Percentiles rank a stretch among this genome's conserved stretches.
These are phyloP conservation scores for Backusella sp. DNA, from an alignment of 192 early-diverging fungal species.

Conservation along the genomic window DNA sequence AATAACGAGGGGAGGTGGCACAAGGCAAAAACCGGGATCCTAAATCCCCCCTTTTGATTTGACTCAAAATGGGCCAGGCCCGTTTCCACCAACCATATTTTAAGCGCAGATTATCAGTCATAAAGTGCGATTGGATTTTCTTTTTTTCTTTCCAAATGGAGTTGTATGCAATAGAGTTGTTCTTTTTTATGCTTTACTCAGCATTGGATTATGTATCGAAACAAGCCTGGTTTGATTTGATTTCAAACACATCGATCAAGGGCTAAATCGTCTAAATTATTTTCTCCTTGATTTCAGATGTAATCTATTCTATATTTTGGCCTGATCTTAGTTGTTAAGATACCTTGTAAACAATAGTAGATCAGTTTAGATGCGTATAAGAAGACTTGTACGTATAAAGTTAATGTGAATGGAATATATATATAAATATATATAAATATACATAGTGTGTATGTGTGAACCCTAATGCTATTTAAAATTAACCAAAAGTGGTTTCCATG, in stretches of 20 bases:
- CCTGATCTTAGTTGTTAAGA: not conserved
- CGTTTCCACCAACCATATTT: not conserved
- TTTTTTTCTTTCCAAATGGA: not conserved
- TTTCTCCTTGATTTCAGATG: not conserved
- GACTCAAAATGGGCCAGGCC: not conserved
- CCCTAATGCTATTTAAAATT: no score
- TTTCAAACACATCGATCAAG: no score
- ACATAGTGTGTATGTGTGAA: no score
- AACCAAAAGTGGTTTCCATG: no score
- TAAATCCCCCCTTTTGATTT: not conserved
- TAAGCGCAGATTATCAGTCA: not conserved
- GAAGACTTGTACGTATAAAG: no score
- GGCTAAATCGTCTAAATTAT: not conserved
- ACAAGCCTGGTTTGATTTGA: no score
- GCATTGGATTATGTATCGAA: not conserved
- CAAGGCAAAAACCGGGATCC: constrained; percentile 1
- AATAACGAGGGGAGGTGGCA: not conserved
- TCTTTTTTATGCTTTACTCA: not conserved
- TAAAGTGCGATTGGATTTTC: not conserved
- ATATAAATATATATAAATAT: no score
- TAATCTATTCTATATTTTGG: no score
- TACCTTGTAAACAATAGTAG: not conserved
- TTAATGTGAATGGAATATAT: no score
- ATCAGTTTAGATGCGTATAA: not conserved
- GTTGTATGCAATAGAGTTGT: not conserved